Percentiles rank a stretch among this genome's conserved stretches.
These are phyloP conservation scores for Metarhizium album DNA, from an alignment of 2,329 filamentous ascomycete species.

Conservation along the genomic window DNA sequence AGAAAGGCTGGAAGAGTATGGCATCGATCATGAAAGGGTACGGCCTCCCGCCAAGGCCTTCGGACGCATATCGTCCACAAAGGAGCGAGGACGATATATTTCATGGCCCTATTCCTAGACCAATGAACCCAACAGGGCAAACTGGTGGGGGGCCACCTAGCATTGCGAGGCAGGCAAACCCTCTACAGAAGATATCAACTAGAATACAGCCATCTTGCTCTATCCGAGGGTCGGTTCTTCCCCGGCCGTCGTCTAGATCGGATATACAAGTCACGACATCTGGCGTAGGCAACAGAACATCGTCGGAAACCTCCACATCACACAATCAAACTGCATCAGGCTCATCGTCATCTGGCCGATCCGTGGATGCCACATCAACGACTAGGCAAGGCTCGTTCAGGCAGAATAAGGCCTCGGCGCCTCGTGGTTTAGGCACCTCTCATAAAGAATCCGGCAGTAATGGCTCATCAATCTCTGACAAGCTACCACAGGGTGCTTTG, in stretches of 20 bases:
- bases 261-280: slow-evolving; percentile 31
- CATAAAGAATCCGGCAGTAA: slow-evolving; percentile 27
- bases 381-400: not conserved
- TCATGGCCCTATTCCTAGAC: slow-evolving; percentile 13
- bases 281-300: slow-evolving; percentile 24
- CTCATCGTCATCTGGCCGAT: slow-evolving; percentile 23
- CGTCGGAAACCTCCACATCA: slow-evolving; percentile 19
- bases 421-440: slow-evolving; percentile 29
- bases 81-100: slow-evolving; percentile 14
- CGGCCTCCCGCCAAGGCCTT: slow-evolving; percentile 29
- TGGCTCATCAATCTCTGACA: slow-evolving; percentile 24
- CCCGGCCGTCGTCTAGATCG: slow-evolving; percentile 16
- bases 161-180: slow-evolving; percentile 9
- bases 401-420: not conserved
- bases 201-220: slow-evolving; percentile 14
- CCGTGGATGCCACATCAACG: slow-evolving; percentile 26
- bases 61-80: slow-evolving; percentile 23
- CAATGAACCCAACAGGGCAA: slow-evolving; percentile 13
- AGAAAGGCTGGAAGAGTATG: slow-evolving; percentile 27
- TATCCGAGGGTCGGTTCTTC: slow-evolving; percentile 14
- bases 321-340: slow-evolving; percentile 22
- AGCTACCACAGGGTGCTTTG: slow-evolving; percentile 25
- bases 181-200: slow-evolving; percentile 11
- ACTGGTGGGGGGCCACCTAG: slow-evolving; percentile 11
- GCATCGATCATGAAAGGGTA: slow-evolving; percentile 30